phyloP scores from a whole-genome alignment of 129 eudicot species.

The Flaveria robusta region DNA sequence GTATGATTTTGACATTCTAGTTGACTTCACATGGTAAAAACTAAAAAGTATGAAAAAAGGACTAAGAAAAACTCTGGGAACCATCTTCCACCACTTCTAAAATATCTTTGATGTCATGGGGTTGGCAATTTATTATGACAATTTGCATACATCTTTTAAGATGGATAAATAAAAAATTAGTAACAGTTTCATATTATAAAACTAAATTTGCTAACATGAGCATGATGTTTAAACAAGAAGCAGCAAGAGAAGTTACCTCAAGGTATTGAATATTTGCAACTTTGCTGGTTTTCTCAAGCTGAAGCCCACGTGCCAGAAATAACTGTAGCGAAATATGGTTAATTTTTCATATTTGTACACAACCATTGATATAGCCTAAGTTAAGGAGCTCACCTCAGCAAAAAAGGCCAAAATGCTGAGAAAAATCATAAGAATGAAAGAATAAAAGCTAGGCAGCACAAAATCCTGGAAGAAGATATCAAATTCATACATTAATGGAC shows the following conservation, averaged over 20 bases:
- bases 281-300: conserved; percentile 74
- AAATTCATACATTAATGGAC: background rate
- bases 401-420: conserved; percentile 61
- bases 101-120: background rate
- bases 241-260: conserved; percentile 49
- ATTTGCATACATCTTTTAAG: background rate
- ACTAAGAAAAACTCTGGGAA: background rate
- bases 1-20: no score
- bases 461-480: conserved; percentile 48
- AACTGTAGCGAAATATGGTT: conserved; percentile 43
- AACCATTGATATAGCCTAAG: background rate
- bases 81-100: conserved; percentile 15
- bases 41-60: conserved; percentile 1
- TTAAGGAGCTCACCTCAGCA: conserved; percentile 54
- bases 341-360: no score
- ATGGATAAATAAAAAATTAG: no score
- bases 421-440: conserved; percentile 61
- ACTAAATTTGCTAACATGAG: background rate
- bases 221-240: conserved; percentile 1
- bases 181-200: background rate
- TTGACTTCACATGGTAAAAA: background rate
- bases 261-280: conserved; percentile 59
- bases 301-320: conserved; percentile 72
- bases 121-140: background rate
- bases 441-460: conserved; percentile 60